These are phyloP conservation scores for Mrakia frigida DNA, from an alignment of 768 basidiomycete genomes.

Conservation along the genomic window DNA sequence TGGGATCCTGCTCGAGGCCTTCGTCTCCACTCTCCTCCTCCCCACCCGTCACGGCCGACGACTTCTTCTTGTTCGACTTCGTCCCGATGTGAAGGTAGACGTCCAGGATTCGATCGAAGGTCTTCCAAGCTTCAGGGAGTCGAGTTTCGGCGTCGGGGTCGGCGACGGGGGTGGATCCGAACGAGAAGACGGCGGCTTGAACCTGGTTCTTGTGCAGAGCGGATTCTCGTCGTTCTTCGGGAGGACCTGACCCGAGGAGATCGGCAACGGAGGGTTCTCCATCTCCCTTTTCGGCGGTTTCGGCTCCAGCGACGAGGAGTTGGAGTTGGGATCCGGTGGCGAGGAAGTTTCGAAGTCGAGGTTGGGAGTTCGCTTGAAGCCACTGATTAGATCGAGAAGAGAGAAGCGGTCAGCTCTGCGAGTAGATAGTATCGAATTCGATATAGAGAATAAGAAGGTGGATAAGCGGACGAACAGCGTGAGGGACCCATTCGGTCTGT, in stretches of 20 bases:
- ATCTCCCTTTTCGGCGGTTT: conserved; percentile 33
- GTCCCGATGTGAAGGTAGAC: conserved; percentile 50
- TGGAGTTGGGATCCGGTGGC: conserved; percentile 61
- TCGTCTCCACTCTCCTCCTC: conserved; percentile 21
- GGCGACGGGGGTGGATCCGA: conserved; percentile 50
- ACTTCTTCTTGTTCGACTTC: conserved; percentile 43
- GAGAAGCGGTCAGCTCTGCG: not conserved
- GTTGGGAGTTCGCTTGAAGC: conserved; percentile 63
- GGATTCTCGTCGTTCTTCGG: conserved; percentile 19
- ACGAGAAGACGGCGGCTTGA: conserved; percentile 19
- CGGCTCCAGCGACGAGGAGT: conserved; percentile 51
- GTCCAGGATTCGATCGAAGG: conserved; percentile 85
- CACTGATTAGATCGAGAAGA: conserved; percentile 47
- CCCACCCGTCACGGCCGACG: conserved; percentile 26
- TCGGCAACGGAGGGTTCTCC: conserved; percentile 39
- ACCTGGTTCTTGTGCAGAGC: conserved; percentile 6
- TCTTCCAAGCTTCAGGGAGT: conserved; percentile 61
- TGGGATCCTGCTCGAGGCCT: conserved; percentile 39
- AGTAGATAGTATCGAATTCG: too few species aligned
- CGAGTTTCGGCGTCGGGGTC: conserved; percentile 61
- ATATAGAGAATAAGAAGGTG: not conserved
- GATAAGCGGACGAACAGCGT: conserved; percentile 50
- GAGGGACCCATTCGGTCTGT: conserved; percentile 76
- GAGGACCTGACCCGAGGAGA: conserved; percentile 34
- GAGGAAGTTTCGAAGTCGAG: conserved; percentile 73